These are phyloP conservation scores for Nemania abortiva DNA, from an alignment of 2,329 filamentous ascomycete species.

Conservation along the genomic window DNA sequence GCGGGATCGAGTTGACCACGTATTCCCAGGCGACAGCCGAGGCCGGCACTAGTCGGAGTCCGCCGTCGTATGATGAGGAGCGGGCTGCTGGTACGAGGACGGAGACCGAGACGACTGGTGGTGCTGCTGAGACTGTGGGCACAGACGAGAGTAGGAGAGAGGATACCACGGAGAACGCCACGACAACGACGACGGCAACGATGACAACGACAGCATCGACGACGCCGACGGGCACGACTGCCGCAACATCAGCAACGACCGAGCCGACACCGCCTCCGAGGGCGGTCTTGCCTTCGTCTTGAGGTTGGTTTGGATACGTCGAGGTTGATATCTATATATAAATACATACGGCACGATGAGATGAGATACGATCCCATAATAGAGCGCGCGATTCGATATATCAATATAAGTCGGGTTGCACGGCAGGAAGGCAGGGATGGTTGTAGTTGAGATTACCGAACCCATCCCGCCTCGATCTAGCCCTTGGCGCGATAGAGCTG, in stretches of 20 bases:
- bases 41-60: constrained; percentile 35
- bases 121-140: background rate
- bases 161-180: background rate
- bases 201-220: constrained; percentile 13
- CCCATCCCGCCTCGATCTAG: too few relatives aligned
- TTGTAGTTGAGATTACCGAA: too few relatives aligned
- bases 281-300: constrained; percentile 39
- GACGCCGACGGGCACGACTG: background rate
- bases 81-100: background rate
- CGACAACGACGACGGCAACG: constrained; percentile 15
- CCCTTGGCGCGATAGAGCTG: background rate
- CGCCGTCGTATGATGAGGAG: constrained; percentile 34
- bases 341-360: background rate
- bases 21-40: constrained; percentile 36
- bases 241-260: constrained; percentile 26
- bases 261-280: constrained; percentile 42
- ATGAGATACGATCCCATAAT: background rate
- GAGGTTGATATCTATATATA: background rate
- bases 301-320: constrained; percentile 1
- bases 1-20: constrained; percentile 37
- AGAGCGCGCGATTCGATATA: background rate
- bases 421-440: background rate
- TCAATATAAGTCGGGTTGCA: background rate
- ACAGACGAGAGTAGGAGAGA: background rate
- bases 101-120: background rate